Conservation (phyloP, 306 rosid genomes). For the Luffa acutangula region DNA sequence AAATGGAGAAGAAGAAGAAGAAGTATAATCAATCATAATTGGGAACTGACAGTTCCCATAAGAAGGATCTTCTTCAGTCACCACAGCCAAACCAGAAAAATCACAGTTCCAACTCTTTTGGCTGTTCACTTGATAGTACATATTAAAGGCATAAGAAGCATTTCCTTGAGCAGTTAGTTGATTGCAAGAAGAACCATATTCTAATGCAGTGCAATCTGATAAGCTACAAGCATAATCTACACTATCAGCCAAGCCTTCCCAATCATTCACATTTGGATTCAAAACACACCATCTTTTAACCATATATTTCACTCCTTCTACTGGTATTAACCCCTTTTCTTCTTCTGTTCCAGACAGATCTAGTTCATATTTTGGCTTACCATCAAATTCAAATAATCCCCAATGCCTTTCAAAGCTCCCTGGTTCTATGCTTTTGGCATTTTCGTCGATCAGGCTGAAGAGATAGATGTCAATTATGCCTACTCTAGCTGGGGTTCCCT, state of each 20-base stretch:
- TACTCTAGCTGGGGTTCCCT: constrained; percentile 60
- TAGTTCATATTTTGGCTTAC: constrained; percentile 75
- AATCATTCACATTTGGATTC: constrained; percentile 23
- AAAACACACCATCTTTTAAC: constrained; percentile 58
- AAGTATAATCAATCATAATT: constrained; percentile 42
- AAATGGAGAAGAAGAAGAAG: constrained; percentile 17
- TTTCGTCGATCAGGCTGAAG: constrained; percentile 67
- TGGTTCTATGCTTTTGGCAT: constrained; percentile 59
- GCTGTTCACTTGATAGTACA: constrained; percentile 64
- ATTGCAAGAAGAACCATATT: constrained; percentile 85
- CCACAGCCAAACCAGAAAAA: constrained; percentile 51
- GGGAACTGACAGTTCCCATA: constrained; percentile 54
- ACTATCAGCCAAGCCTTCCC: constrained; percentile 25
- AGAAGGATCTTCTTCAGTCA: constrained; percentile 59
- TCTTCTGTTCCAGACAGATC: constrained; percentile 36
- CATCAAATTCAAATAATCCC: constrained; percentile 87
- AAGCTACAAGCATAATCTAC: constrained; percentile 69
- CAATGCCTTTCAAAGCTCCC: constrained; percentile 89
- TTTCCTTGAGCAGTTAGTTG: constrained; percentile 42
- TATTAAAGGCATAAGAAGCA: constrained; percentile 93
- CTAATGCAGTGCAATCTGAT: constrained; percentile 86
- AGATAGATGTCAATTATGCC: constrained; percentile 45
- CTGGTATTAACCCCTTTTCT: constrained; percentile 43
- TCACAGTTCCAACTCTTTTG: constrained; percentile 59
- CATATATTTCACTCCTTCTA: constrained; percentile 55